Evolutionary conservation across 305 asterid species (phyloP), one percentile per base, ranked within the genome.

Genomic region (Vinca major): DNA sequence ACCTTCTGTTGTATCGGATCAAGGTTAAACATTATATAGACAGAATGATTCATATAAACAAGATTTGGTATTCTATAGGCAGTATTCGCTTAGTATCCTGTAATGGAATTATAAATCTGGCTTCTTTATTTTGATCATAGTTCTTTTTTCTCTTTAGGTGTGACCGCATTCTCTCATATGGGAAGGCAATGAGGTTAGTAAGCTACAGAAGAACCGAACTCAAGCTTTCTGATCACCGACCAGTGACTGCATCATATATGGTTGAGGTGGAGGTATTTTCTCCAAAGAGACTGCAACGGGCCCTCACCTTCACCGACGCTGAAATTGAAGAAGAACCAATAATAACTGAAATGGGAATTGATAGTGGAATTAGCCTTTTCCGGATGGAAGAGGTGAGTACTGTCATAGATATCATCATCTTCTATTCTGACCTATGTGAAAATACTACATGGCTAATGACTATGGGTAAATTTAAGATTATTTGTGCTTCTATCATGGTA

Each of bases 241-340:
- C 98, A 1, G 96, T 92, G 76, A 78, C 87, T 52, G 96, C 98
- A 56, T 72, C 84, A 49, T 90, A 83, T 71, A 71, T 80, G 80
- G 92, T 86, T 58, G 97, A 90, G 66, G 88, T 90, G 11, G 98
- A 92, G 85, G 96, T 82, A 65, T 90, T 90, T 74, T 88, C 90
- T 75, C 80, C 88, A 0, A 86, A 82, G 80, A 92, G 81, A 84
- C 74, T 92, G 83, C 97, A 90, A 58, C 80, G 86, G 52, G 97
- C 96, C 53, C 94, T 92, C 79, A 85, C 95, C 48, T 85, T 90
- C 74, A 92, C 97, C 14, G 83, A 86, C 74, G 97, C 97, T 33
- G 97, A 92, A 75, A 78, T 90, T 9, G 88, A 91, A 63, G 81
- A 84, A 66, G 81, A 85, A 56, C 88, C 85, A 21, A 63, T 81